These are phyloP conservation scores for Fusarium sp. DNA, from an alignment of 2,329 filamentous ascomycete genomes.

Conservation along the genomic window DNA sequence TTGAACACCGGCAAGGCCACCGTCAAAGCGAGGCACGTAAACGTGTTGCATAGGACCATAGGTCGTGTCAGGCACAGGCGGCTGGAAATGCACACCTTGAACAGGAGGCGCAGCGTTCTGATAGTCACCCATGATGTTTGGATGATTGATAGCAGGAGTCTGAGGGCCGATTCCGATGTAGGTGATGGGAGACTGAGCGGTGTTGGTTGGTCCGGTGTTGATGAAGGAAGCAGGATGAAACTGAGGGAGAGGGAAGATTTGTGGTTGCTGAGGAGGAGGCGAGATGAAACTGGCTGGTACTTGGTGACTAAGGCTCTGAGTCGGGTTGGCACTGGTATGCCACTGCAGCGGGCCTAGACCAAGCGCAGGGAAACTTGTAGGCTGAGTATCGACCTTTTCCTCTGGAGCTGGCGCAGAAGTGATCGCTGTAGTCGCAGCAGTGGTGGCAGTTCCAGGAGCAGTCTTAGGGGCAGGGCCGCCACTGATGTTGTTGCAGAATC, in stretches of 20 bases:
- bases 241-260: slow-evolving; percentile 21
- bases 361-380: slow-evolving; percentile 49
- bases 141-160: slow-evolving; percentile 46
- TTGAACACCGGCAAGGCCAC: slow-evolving; percentile 49
- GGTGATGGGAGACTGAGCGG: slow-evolving; percentile 38
- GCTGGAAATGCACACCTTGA: slow-evolving; percentile 66
- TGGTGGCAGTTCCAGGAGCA: slow-evolving; percentile 9
- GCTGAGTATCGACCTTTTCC: slow-evolving; percentile 23
- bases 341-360: slow-evolving; percentile 49
- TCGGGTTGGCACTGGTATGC: slow-evolving; percentile 53
- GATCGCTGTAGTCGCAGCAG: background rate
- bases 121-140: slow-evolving; percentile 55
- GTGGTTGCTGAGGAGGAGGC: slow-evolving; percentile 34
- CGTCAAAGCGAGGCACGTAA: slow-evolving; percentile 68
- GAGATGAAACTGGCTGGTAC: slow-evolving; percentile 39
- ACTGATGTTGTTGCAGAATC: slow-evolving; percentile 38
- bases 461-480: slow-evolving; percentile 21
- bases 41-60: slow-evolving; percentile 67
- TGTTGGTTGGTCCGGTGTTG: slow-evolving; percentile 21
- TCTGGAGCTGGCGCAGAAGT: slow-evolving; percentile 20
- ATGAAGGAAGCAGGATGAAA: slow-evolving; percentile 32
- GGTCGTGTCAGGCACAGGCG: slow-evolving; percentile 69
- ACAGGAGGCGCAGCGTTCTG: slow-evolving; percentile 58
- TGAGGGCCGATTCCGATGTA: slow-evolving; percentile 47
- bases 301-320: slow-evolving; percentile 50